Evolutionary conservation across 2,329 filamentous ascomycete species (phyloP), one percentile per base, ranked within the genome.

Genomic region (Camptophora hylomeconis): DNA sequence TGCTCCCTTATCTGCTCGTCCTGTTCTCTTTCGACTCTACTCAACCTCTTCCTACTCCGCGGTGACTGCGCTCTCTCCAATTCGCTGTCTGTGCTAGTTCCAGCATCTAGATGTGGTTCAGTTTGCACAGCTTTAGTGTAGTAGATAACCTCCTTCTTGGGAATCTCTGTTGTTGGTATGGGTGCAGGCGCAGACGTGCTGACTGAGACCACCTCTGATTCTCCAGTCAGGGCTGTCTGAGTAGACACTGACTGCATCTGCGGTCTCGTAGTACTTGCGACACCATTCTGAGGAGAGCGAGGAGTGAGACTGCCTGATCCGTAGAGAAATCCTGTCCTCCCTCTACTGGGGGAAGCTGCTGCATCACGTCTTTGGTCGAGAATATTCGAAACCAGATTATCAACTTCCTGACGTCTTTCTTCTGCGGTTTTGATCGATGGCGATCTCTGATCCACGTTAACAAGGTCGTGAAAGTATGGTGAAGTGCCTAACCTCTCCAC

Each of bases 91-190:
- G 30, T 13, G 13, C 63, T 65, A 28, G 66, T 63, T 1, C 66
- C 57, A 17, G 38, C 34, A 21, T 44, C 37, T 15, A 35, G 65
- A 61, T 18, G 65, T 59, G 16, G 67, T 59, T 32, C 63, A 59
- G 89, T 94, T 56, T 98, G 92, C 13, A 95, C 84, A 32, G 76
- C 86, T 60, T 94, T 95, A 65, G 81, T 95, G 64, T 98, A 98
- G 30, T 84, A 92, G 49, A 92, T 84, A 35, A 92, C 66, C 54
- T 98, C 89, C 40, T 60, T 60, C 44, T 60, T 65, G 29, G 56
- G 50, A 11, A 13, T 24, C 24, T 27, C 14, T 14, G 18, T 20
- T 9, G 19, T 5, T 14, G 28, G 30, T n/a, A n/a, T n/a, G n/a
- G n/a, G n/a, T n/a, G n/a, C n/a, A n/a, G n/a, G n/a, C n/a, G 49